A percentile compares a stretch with the other conserved stretches of the same genome.
Conservation (phyloP, 306 rosid species). For the Trichosanthes truncata region DNA sequence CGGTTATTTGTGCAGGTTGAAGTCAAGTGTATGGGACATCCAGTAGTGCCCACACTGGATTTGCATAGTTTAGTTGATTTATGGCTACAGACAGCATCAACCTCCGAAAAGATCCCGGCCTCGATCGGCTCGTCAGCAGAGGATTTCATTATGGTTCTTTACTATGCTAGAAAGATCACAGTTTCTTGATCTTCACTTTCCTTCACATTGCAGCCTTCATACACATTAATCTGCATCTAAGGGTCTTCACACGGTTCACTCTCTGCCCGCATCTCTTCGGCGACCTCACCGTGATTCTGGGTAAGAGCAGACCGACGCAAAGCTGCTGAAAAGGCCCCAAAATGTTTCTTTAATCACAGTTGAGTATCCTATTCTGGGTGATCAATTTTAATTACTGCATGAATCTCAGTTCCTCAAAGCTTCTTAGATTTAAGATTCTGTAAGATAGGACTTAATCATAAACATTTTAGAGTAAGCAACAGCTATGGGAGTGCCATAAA, state of each 20-base stretch:
- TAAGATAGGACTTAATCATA: neutral
- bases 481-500: slow-evolving; percentile 4
- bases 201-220: neutral
- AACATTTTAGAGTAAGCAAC: neutral
- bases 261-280: neutral
- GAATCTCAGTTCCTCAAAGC: neutral
- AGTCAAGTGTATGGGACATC: slow-evolving; percentile 85
- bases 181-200: slow-evolving; percentile 26
- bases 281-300: neutral
- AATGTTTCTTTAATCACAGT: neutral
- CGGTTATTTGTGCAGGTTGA: slow-evolving; percentile 49
- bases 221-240: neutral
- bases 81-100: slow-evolving; percentile 63
- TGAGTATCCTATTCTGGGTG: neutral
- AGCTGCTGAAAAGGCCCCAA: neutral
- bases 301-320: neutral
- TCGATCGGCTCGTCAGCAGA: slow-evolving; percentile 80
- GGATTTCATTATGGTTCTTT: slow-evolving; percentile 80
- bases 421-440: neutral
- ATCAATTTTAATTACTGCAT: neutral
- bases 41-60: slow-evolving; percentile 60
- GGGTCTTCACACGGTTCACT: neutral
- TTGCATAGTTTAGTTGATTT: slow-evolving; percentile 58
- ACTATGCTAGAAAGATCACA: slow-evolving; percentile 55
- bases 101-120: slow-evolving; percentile 47